Conservation (phyloP, 2,329 filamentous ascomycete genomes). For the Calonectria hongkongensis region DNA sequence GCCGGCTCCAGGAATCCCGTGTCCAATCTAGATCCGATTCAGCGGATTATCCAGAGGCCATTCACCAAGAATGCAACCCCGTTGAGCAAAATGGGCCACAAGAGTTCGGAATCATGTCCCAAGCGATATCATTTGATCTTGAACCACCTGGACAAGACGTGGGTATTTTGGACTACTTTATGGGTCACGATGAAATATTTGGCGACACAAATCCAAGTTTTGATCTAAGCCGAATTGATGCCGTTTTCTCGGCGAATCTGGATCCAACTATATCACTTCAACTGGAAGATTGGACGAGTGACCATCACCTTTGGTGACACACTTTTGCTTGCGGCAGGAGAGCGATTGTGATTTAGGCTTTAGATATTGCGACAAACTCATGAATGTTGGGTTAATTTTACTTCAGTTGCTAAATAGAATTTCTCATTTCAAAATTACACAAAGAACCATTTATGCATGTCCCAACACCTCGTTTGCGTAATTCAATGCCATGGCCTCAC, state of each 20-base stretch:
- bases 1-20: neutral
- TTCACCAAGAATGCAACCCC: neutral
- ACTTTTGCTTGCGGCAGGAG: too few relatives aligned
- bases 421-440: too few relatives aligned
- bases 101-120: neutral
- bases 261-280: slow-evolving; percentile 16
- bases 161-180: neutral
- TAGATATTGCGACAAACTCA: too few relatives aligned
- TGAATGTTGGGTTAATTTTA: too few relatives aligned
- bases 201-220: slow-evolving; percentile 10
- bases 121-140: neutral
- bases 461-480: slow-evolving; percentile 17
- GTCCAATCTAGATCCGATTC: neutral
- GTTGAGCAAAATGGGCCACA: neutral
- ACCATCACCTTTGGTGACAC: neutral
- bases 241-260: slow-evolving; percentile 28
- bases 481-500: neutral
- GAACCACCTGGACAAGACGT: neutral
- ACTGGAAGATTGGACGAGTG: slow-evolving; percentile 12
- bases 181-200: slow-evolving; percentile 18
- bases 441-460: too few relatives aligned
- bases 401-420: too few relatives aligned
- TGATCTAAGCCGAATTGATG: slow-evolving; percentile 26
- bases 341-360: too few relatives aligned
- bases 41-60: too few relatives aligned